These are phyloP conservation scores for Populus hybrid DNA, from an alignment of 441 rosid species.

Conservation along the genomic window DNA sequence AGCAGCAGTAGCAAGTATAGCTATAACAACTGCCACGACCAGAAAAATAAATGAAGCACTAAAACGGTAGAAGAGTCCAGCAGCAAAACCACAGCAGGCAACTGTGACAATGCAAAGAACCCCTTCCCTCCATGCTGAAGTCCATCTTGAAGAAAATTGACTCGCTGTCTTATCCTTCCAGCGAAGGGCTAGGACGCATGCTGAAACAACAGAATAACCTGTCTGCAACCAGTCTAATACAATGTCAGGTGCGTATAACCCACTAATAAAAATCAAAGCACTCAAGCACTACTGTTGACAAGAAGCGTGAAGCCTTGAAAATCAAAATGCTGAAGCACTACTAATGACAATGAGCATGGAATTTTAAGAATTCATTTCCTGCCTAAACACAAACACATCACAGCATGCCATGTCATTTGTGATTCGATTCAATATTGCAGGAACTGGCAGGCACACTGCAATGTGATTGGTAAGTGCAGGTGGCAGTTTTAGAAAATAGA, in stretches of 20 bases:
- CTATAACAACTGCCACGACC: constrained; percentile 44
- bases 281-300: not conserved
- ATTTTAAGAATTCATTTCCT: not conserved
- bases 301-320: not conserved
- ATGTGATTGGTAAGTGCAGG: not conserved
- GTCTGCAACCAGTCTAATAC: constrained; percentile 58
- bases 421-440: not conserved
- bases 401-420: not conserved
- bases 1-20: constrained; percentile 51
- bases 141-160: constrained; percentile 48
- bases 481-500: not conserved
- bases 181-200: constrained; percentile 81
- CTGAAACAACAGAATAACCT: constrained; percentile 96
- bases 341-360: not conserved
- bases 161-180: constrained; percentile 61
- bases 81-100: constrained; percentile 72
- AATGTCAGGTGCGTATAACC: constrained; percentile 14
- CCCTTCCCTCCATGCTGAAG: constrained; percentile 72
- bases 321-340: not conserved
- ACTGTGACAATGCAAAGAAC: constrained; percentile 66
- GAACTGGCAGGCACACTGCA: not conserved
- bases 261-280: constrained; percentile 9
- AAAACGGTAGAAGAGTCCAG: constrained; percentile 67
- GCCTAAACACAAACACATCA: not conserved
- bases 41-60: constrained; percentile 50